phyloP scores from a whole-genome alignment of 805 yeast genomes.

The Limtongia smithiae region DNA sequence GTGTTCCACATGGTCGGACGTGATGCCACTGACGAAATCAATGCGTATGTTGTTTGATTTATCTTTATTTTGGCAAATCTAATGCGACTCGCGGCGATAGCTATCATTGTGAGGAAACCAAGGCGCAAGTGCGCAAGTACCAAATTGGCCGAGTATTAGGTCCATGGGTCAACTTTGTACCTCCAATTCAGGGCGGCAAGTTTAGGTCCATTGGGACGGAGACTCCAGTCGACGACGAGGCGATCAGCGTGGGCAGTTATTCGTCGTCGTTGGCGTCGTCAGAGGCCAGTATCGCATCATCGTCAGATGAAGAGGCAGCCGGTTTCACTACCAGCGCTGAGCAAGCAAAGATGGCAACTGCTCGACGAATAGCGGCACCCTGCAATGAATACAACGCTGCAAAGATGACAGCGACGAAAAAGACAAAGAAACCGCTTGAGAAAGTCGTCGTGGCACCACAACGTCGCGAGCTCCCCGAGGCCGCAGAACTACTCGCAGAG shows the following conservation, averaged over 20 bases:
- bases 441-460: constrained; percentile 29
- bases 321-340: neutral
- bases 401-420: too few relatives aligned
- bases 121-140: constrained; percentile 51
- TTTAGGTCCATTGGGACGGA: constrained; percentile 31
- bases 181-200: constrained; percentile 83
- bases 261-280: constrained; percentile 12
- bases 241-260: constrained; percentile 4
- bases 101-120: constrained; percentile 65
- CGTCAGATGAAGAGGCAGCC: neutral
- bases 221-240: constrained; percentile 6
- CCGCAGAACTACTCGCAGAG: constrained; percentile 45
- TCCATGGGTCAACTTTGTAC: constrained; percentile 70
- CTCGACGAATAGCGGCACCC: too few relatives aligned
- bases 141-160: constrained; percentile 61
- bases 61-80: neutral
- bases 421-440: constrained; percentile 1
- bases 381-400: neutral
- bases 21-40: constrained; percentile 89
- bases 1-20: constrained; percentile 80
- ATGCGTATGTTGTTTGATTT: constrained; percentile 41
- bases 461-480: constrained; percentile 5
- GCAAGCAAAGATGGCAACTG: too few relatives aligned
- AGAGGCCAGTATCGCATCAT: neutral
- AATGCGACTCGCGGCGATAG: constrained; percentile 4